Evolutionary conservation across 345 rosid genomes (phyloP).

Genomic region (Eucalyptus tenuipes): DNA sequence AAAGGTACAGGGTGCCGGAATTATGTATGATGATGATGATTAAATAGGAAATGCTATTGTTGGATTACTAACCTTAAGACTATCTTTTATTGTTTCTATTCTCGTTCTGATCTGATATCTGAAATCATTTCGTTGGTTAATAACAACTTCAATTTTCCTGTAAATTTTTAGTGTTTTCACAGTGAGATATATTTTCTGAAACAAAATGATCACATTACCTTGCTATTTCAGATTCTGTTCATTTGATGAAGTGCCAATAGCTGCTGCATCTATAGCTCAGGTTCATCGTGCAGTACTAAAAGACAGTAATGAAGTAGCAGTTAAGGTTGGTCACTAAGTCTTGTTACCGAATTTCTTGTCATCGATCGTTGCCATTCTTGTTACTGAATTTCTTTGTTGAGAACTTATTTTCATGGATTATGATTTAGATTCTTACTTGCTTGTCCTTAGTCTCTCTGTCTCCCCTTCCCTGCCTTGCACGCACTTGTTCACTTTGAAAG

Average conservation of each 20-base stretch:
- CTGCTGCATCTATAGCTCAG: conserved; percentile 97
- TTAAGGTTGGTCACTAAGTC: conserved; percentile 41
- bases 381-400: background rate
- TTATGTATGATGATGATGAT: background rate
- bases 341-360: background rate
- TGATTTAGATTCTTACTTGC: background rate
- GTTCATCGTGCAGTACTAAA: conserved; percentile 69
- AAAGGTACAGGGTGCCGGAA: background rate
- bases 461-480: background rate
- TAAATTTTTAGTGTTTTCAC: background rate
- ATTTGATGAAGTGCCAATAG: conserved; percentile 79
- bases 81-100: background rate
- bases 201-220: background rate
- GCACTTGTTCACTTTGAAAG: background rate
- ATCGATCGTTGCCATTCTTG: background rate
- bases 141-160: background rate
- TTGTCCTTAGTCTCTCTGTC: background rate
- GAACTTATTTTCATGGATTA: background rate
- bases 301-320: conserved; percentile 59
- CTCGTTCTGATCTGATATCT: background rate
- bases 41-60: background rate
- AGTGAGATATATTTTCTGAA: background rate
- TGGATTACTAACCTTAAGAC: background rate
- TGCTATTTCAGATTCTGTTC: conserved; percentile 45
- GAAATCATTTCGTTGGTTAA: background rate